Conservation (phyloP, 352 stramenopile genomes). For the Globisporangium heterothallicum region DNA sequence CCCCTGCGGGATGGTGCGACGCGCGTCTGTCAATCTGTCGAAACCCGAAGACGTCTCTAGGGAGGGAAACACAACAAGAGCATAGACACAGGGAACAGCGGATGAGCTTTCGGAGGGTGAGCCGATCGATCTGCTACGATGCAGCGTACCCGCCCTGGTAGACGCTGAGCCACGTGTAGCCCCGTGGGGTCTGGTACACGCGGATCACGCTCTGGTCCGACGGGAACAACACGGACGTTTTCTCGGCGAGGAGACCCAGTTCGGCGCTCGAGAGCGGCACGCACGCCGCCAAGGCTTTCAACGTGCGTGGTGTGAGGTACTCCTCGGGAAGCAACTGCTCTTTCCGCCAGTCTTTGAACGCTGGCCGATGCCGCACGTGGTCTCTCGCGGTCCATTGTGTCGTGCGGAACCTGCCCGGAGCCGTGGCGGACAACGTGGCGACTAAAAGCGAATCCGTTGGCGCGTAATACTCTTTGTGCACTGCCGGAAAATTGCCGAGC, state of each 20-base stretch:
- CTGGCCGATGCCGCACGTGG: conserved; percentile 57
- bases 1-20: background rate
- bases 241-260: conserved; percentile 34
- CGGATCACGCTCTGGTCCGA: conserved; percentile 63
- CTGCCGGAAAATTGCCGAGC: conserved; percentile 28
- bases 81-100: background rate
- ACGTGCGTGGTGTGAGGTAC: conserved; percentile 63
- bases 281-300: conserved; percentile 30
- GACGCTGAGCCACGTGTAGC: conserved; percentile 56
- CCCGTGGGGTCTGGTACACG: conserved; percentile 36
- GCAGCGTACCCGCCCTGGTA: conserved; percentile 40
- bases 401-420: conserved; percentile 41
- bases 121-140: background rate
- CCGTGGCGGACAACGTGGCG: conserved; percentile 36
- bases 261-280: conserved; percentile 50
- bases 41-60: conserved; percentile 59
- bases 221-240: conserved; percentile 51
- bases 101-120: conserved; percentile 1
- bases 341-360: conserved; percentile 60
- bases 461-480: conserved; percentile 49
- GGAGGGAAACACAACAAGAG: background rate
- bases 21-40: conserved; percentile 15
- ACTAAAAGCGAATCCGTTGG: conserved; percentile 54
- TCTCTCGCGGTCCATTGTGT: conserved; percentile 46
- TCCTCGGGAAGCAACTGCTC: conserved; percentile 31